Conservation (phyloP, 2,329 filamentous ascomycete genomes). For the Talaromyces sp. region DNA sequence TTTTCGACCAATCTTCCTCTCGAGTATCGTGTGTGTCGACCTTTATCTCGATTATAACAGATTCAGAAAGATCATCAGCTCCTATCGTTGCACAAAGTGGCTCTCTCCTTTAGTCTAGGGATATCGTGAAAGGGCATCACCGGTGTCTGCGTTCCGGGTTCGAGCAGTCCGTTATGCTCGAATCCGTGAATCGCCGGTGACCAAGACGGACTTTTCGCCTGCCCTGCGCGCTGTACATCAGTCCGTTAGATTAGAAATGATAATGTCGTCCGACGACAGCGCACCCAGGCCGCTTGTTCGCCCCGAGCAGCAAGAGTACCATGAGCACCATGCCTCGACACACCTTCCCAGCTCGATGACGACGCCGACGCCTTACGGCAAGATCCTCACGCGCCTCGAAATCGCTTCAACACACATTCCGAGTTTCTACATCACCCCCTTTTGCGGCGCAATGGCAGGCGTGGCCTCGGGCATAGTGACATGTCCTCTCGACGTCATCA, state of each 20-base stretch:
- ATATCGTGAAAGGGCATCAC: conserved; percentile 14
- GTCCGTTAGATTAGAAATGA: conserved; percentile 35
- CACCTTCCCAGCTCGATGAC: conserved; percentile 16
- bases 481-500: conserved; percentile 97
- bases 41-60: not conserved
- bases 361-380: conserved; percentile 24
- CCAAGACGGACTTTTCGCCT: conserved; percentile 35
- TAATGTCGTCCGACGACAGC: conserved; percentile 47
- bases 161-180: conserved; percentile 40
- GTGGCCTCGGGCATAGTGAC: conserved; percentile 92
- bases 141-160: conserved; percentile 36
- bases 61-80: not conserved
- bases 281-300: conserved; percentile 33
- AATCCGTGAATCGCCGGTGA: conserved; percentile 42
- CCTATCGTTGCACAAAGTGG: conserved; percentile 5
- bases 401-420: conserved; percentile 50
- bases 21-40: not conserved
- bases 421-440: conserved; percentile 65
- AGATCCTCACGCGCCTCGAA: conserved; percentile 37
- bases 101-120: conserved; percentile 9
- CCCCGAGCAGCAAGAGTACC: conserved; percentile 27
- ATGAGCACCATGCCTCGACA: conserved; percentile 17
- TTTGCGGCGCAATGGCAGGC: conserved; percentile 83
- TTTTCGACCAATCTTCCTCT: not conserved
- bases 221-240: conserved; percentile 34